Conservation (phyloP, 768 basidiomycete genomes). For the Trametes meyenii region DNA sequence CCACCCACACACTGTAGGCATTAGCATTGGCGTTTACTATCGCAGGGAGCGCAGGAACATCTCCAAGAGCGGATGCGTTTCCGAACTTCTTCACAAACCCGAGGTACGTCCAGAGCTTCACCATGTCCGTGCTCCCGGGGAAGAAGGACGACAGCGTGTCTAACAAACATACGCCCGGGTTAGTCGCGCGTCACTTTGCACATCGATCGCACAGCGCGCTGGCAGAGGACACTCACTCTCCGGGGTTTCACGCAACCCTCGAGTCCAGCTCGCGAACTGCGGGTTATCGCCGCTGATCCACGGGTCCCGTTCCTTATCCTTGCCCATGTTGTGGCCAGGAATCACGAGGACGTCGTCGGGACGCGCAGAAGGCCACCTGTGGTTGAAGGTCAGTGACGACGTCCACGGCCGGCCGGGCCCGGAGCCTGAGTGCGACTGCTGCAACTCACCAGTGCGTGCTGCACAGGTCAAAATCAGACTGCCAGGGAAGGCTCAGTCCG, state of each 20-base stretch:
- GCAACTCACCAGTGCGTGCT: background rate
- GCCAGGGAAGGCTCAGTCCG: background rate
- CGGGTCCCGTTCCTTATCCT: background rate
- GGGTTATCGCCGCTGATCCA: background rate
- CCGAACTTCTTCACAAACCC: background rate
- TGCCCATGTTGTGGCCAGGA: background rate
- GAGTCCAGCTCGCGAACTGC: background rate
- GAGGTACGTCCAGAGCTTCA: background rate
- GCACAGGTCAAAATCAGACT: background rate
- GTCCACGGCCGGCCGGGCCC: too few relatives aligned
- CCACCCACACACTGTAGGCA: background rate
- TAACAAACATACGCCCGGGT: background rate
- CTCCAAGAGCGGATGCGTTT: background rate
- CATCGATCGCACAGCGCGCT: background rate
- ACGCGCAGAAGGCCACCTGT: background rate
- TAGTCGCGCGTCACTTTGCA: background rate
- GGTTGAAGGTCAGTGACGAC: too few relatives aligned
- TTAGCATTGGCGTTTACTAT: background rate
- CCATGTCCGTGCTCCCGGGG: background rate
- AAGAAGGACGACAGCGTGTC: background rate
- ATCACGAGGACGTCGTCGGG: background rate
- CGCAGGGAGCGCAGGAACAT: background rate
- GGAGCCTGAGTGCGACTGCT: too few relatives aligned
- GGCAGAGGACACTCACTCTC: background rate
- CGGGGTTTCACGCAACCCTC: background rate